Conservation (phyloP, 2,329 filamentous ascomycete genomes). For the Achaetomium macrosporum region DNA sequence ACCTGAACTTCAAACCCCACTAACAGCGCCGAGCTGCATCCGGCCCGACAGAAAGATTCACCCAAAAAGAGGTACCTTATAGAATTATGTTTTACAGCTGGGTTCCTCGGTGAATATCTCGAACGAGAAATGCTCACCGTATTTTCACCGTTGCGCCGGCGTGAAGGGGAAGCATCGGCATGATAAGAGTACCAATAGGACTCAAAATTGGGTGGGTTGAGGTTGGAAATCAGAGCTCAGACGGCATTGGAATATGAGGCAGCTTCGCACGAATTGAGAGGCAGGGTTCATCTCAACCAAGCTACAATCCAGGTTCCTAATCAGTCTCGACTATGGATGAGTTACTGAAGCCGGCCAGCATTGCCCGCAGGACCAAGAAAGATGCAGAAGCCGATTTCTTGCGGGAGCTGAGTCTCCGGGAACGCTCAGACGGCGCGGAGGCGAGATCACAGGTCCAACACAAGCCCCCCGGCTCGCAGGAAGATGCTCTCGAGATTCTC, state of each 20-base stretch:
- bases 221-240: too few species aligned
- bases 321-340: slow-evolving; percentile 43
- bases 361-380: slow-evolving; percentile 40
- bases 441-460: background rate
- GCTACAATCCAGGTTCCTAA: background rate
- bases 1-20: background rate
- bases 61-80: too few species aligned
- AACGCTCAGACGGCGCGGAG: slow-evolving; percentile 8
- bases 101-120: too few species aligned
- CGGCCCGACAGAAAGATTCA: too few species aligned
- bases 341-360: slow-evolving; percentile 50
- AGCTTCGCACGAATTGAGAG: background rate
- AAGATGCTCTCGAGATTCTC: slow-evolving; percentile 55
- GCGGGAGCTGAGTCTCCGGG: slow-evolving; percentile 24
- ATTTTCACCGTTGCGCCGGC: too few species aligned
- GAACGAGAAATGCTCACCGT: too few species aligned
- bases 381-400: slow-evolving; percentile 32
- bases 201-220: background rate
- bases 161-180: too few species aligned
- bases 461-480: slow-evolving; percentile 27
- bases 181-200: background rate
- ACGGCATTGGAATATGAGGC: too few species aligned
- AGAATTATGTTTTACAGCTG: too few species aligned
- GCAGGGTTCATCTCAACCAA: background rate
- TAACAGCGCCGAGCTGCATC: background rate